Conservation (phyloP, 1,284 basidiomycete genomes). For the Lentinula novae-zelandiae region DNA sequence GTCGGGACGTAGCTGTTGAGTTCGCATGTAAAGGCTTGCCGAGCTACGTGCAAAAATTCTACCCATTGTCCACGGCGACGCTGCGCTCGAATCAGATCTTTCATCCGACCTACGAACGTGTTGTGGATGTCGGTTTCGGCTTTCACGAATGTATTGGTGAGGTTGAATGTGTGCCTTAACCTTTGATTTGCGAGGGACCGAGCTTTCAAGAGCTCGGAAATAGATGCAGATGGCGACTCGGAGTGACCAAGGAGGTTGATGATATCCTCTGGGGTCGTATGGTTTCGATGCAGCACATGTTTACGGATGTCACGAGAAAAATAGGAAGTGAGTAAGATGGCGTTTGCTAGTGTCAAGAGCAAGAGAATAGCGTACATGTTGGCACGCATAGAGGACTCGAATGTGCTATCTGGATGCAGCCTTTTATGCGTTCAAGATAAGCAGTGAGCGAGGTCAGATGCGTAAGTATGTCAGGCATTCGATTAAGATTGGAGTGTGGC, state of each 20-base stretch:
- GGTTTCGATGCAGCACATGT: background rate
- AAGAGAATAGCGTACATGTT: background rate
- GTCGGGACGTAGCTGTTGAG: conserved; percentile 12
- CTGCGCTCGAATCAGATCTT: conserved; percentile 21
- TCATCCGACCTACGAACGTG: conserved; percentile 28
- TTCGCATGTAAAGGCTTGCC: conserved; percentile 28
- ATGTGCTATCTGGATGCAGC: background rate
- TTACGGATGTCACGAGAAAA: background rate
- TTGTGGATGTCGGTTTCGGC: conserved; percentile 25
- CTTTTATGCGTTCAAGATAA: background rate
- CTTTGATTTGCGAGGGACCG: conserved; percentile 41
- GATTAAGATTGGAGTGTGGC: background rate
- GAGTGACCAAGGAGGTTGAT: conserved; percentile 22
- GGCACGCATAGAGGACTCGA: background rate
- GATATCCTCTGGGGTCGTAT: background rate
- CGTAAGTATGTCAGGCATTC: background rate
- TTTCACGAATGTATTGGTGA: conserved; percentile 40
- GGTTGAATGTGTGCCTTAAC: conserved; percentile 36
- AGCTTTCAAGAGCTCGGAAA: conserved; percentile 26
- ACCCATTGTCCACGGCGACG: conserved; percentile 25
- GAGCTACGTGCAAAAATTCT: conserved; percentile 26
- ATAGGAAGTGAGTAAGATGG: background rate
- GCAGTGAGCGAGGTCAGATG: background rate
- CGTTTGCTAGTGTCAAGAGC: background rate
- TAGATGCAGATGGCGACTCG: conserved; percentile 16